Evolutionary conservation across 805 yeast species (phyloP), one percentile per base, ranked within the genome.

Genomic region (Pichia kluyveri): DNA sequence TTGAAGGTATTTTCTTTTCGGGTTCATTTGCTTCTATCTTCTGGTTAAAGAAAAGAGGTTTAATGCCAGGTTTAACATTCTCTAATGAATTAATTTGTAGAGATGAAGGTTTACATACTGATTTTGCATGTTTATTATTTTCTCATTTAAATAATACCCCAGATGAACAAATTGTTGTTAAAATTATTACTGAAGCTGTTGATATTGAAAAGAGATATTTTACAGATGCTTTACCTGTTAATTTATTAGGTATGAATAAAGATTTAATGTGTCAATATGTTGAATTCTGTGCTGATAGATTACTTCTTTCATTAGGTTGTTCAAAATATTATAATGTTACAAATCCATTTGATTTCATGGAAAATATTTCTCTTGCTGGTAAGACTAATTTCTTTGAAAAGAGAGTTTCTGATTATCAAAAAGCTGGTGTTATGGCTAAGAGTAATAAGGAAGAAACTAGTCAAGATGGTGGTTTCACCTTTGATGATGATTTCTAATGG

Each of bases 301-400:
- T 91, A 63, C 77, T 91, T 53, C 80, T 90, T 48, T 80, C 98
- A 6, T 77, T 91, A 56, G 99, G 99, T 57, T 87, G 88, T 77
- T 75, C 83, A 71, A 90, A 90, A 75, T 76, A 77, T 56, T 91
- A 79, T 80, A 86, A 88, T 60, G 91, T 77, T 51, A 74, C 86
- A 54, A 91, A 91, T 69, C 99, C 99, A 68, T 91, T 91, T 67
- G 99, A 91, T 70, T 91, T 91, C 67, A 91, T 91, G 99, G 99
- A 91, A 76, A 91, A 93, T 76, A 91, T 91, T 62, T 91, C 98
- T 9, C 80, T 91, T 60, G 95, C 97, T 51, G 99, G 99, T 71
- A 91, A 91, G 80, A 91, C 99, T 60, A 91, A 93, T 77, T 91
- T 91, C 81, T 91, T 91, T 66, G 99, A 91, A 77, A 91, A 91